These are phyloP conservation scores for Kodamaea jinghongensis DNA, from an alignment of 805 yeast species.

Conservation along the genomic window DNA sequence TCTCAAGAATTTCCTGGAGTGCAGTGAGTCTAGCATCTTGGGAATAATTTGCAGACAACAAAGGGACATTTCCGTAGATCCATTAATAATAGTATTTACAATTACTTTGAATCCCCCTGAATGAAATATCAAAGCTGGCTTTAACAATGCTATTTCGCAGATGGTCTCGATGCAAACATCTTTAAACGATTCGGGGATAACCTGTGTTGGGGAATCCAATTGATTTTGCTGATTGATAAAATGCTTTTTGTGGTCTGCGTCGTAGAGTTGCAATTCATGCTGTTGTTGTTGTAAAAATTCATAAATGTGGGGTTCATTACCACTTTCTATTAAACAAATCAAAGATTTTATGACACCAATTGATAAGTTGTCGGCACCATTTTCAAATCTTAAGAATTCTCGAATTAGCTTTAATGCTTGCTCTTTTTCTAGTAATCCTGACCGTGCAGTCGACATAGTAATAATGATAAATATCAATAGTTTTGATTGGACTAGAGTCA, in stretches of 20 bases:
- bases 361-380: slow-evolving; percentile 52
- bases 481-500: slow-evolving; percentile 50
- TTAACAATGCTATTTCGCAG: slow-evolving; percentile 35
- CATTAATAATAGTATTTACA: slow-evolving; percentile 35
- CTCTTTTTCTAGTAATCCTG: slow-evolving; percentile 60
- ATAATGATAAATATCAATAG: slow-evolving; percentile 63
- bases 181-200: slow-evolving; percentile 32
- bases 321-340: slow-evolving; percentile 26
- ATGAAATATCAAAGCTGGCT: slow-evolving; percentile 45
- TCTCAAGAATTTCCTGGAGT: slow-evolving; percentile 50
- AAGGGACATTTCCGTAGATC: slow-evolving; percentile 18
- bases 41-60: slow-evolving; percentile 44
- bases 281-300: slow-evolving; percentile 4
- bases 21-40: slow-evolving; percentile 56
- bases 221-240: neutral
- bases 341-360: slow-evolving; percentile 67
- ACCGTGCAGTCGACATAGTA: slow-evolving; percentile 58
- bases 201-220: neutral
- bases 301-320: slow-evolving; percentile 5
- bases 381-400: slow-evolving; percentile 49
- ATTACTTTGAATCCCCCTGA: slow-evolving; percentile 52
- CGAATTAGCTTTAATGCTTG: slow-evolving; percentile 76
- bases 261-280: neutral
- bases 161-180: slow-evolving; percentile 44
- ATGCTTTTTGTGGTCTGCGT: neutral